Evolutionary conservation across 2,329 filamentous ascomycete species (phyloP).

Genomic region (Zymoseptoria crescenta): DNA sequence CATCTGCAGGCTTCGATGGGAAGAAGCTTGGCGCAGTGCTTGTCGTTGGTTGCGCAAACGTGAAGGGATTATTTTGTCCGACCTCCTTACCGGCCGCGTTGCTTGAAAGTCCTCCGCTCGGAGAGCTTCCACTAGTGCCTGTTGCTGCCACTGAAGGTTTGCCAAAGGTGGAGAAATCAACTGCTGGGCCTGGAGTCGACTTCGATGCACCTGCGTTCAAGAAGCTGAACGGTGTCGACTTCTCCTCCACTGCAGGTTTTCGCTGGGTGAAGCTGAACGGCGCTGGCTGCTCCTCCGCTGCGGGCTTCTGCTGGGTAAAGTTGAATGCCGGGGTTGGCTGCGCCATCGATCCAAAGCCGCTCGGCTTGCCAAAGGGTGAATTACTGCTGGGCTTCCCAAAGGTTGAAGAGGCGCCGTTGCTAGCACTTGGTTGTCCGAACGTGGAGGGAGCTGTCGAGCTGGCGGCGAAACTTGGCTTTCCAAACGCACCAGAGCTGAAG

Average conservation of each 20-base stretch:
- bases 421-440: constrained; percentile 9
- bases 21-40: constrained; percentile 3
- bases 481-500: constrained; percentile 5
- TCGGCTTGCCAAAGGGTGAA: not conserved
- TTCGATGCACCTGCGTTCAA: not conserved
- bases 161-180: not conserved
- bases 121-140: not conserved
- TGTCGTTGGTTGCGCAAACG: not conserved
- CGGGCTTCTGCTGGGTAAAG: not conserved
- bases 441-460: not conserved
- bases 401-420: not conserved
- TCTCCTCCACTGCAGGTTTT: not conserved
- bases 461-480: constrained; percentile 6
- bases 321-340: not conserved
- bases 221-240: not conserved
- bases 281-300: not conserved
- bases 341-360: not conserved
- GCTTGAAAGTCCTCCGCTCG: not conserved
- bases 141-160: not conserved
- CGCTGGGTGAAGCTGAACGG: not conserved
- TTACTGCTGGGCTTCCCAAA: not conserved
- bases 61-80: not conserved
- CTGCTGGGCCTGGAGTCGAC: not conserved
- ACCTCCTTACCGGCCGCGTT: not conserved
- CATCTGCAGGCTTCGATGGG: not conserved